Conservation (phyloP, 352 stramenopile species). For the Thalassiosira gravida region DNA sequence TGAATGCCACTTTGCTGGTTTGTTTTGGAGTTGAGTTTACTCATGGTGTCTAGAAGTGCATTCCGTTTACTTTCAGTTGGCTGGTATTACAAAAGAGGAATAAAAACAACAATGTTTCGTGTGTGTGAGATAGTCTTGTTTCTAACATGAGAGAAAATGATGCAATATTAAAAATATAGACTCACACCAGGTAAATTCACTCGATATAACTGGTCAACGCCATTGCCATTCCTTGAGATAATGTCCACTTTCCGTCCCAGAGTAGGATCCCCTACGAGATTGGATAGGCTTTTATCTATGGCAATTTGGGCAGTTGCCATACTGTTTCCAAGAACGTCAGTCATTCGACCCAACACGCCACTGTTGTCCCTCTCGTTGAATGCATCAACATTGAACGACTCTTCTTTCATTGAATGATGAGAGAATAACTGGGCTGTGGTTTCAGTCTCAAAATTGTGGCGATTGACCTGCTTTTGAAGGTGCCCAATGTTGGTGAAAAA, state of each 20-base stretch:
- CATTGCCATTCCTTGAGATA: conserved; percentile 14
- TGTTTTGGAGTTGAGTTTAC: conserved; percentile 39
- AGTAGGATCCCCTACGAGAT: conserved; percentile 40
- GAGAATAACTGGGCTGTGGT: conserved; percentile 49
- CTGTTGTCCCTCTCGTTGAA: conserved; percentile 44
- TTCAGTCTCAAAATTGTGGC: conserved; percentile 40
- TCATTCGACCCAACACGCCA: conserved; percentile 53
- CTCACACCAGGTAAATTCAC: not conserved
- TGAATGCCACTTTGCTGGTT: conserved; percentile 30
- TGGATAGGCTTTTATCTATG: conserved; percentile 28
- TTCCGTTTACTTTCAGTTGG: not conserved
- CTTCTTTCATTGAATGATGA: conserved; percentile 64
- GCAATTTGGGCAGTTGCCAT: conserved; percentile 34
- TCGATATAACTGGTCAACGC: not conserved
- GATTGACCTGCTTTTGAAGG: conserved; percentile 47
- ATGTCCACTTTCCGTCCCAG: conserved; percentile 35
- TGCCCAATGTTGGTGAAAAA: conserved; percentile 46
- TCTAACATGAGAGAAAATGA: not conserved
- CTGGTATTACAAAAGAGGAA: not conserved
- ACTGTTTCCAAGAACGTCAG: conserved; percentile 42
- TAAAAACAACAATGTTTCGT: not conserved
- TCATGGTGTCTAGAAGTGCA: conserved; percentile 19
- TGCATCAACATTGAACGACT: conserved; percentile 60
- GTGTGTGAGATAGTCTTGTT: not conserved
- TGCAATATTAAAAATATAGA: not conserved